Evolutionary conservation across 306 rosid genomes (phyloP), one percentile per base, ranked within the genome.

Genomic region (Castanea sativa): DNA sequence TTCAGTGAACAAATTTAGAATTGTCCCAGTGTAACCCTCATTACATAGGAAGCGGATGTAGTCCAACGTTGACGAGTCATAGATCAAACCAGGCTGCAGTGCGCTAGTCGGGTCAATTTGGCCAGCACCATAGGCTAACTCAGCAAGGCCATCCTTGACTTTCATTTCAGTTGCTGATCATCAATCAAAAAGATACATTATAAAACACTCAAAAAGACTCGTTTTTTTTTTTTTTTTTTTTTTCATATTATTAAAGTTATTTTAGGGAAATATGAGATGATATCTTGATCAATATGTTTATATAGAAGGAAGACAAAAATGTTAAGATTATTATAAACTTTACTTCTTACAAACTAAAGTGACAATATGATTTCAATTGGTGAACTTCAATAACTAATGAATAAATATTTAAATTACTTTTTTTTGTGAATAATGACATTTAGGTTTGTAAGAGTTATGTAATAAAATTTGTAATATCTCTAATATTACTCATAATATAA

Each of bases 71-170:
- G 76, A 38, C 11, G 87, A 74, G 80, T 89, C 92, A 68, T 90
- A 94, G 6, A 92, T 5, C 1, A 94, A 87, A 20, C 97, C 94
- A 0, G 97, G 94, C 74, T 84, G 77, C 18, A 81, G 15, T 41
- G 95, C 97, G 35, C 58, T 73, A 10, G 5, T 60, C 2, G 96
- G 95, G 32, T 80, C 74, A 5, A 93, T 83, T 81, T 93, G 91
- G 79, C 98, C 98, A 10, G 96, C 87, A 23, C 97, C 96, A 3
- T 79, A 14, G 49, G 88, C 91, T 11, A 89, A 83, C 76, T 73
- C 89, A 0, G 80, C 82, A 23, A 45, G 58, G 20, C 45, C 33
- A 51, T 64, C 89, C 45, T 38, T 59, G 38, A 55, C 69, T 79
- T 73, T 86, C 59, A 90, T 21, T 55, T 55, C 23, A 14, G 91